A percentile compares a stretch with the other conserved stretches of the same genome.
Evolutionary conservation across 2,329 filamentous ascomycete genomes (phyloP).

Genomic region (Daldinia sp.): DNA sequence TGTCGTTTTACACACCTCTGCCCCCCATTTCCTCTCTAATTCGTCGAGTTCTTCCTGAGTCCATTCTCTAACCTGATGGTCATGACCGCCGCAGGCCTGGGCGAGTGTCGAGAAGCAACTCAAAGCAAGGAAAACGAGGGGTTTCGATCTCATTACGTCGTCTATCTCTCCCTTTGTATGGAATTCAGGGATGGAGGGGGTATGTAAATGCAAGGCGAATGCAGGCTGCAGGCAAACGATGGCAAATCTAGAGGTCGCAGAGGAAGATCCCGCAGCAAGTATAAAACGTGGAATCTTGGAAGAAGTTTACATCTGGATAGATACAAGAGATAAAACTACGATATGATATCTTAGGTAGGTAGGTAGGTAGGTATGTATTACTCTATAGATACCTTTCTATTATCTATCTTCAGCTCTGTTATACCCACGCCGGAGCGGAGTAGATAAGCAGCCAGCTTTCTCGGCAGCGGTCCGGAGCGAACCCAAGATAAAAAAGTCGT

Average conservation of each 20-base stretch:
- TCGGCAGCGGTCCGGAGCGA: slow-evolving; percentile 21
- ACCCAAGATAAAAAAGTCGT: slow-evolving; percentile 4
- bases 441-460: slow-evolving; percentile 15
- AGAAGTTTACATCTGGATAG: not conserved
- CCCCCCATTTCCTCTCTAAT: slow-evolving; percentile 65
- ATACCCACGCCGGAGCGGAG: slow-evolving; percentile 25
- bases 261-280: not conserved
- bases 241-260: not conserved
- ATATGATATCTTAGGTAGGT: not conserved
- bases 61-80: slow-evolving; percentile 54
- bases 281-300: no score
- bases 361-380: not conserved
- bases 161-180: not conserved
- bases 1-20: slow-evolving; percentile 54
- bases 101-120: slow-evolving; percentile 40
- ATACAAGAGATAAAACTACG: not conserved
- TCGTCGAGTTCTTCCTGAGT: slow-evolving; percentile 60
- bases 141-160: slow-evolving; percentile 40
- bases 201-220: not conserved
- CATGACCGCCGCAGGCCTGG: slow-evolving; percentile 46
- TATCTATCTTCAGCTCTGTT: not conserved
- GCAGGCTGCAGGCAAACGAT: not conserved
- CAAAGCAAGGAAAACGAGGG: slow-evolving; percentile 41
- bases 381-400: not conserved
- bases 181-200: not conserved